Evolutionary conservation across 768 basidiomycete species (phyloP).

Genomic region (Podaxis rugospora): DNA sequence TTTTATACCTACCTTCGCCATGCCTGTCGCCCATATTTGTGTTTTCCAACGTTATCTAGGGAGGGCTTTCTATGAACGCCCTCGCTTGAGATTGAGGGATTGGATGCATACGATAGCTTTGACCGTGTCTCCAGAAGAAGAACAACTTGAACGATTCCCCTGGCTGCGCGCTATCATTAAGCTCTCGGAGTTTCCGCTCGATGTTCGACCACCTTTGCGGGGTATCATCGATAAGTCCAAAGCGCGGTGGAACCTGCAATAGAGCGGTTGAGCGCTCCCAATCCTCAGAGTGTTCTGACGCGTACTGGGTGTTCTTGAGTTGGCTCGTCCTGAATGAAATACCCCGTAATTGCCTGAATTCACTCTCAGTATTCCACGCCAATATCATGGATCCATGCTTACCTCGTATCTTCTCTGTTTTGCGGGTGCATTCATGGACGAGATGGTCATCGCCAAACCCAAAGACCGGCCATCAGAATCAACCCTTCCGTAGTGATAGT

Average conservation of each 20-base stretch:
- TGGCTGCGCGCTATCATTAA: conserved; percentile 38
- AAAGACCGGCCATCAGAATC: not conserved
- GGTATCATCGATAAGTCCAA: conserved; percentile 53
- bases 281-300: not conserved
- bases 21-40: conserved; percentile 50
- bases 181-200: conserved; percentile 29
- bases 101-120: conserved; percentile 60
- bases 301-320: not conserved
- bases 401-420: conserved; percentile 1
- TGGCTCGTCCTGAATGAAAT: not conserved
- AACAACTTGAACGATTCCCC: conserved; percentile 56
- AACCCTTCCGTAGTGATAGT: not conserved
- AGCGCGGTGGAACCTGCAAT: conserved; percentile 46
- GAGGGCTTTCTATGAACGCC: not conserved
- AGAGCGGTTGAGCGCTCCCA: not conserved
- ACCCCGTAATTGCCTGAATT: not conserved
- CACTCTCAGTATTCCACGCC: not conserved
- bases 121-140: conserved; percentile 65
- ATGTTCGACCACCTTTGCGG: conserved; percentile 48
- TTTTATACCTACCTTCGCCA: conserved; percentile 54
- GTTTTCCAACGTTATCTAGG: conserved; percentile 63
- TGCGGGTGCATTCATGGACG: not conserved
- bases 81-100: not conserved
- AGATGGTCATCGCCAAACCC: not conserved
- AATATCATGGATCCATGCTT: not conserved